Percentiles rank a stretch among this genome's conserved stretches.
These are phyloP conservation scores for Fomitopsis pulvina DNA, from an alignment of 768 basidiomycete species.

Conservation along the genomic window DNA sequence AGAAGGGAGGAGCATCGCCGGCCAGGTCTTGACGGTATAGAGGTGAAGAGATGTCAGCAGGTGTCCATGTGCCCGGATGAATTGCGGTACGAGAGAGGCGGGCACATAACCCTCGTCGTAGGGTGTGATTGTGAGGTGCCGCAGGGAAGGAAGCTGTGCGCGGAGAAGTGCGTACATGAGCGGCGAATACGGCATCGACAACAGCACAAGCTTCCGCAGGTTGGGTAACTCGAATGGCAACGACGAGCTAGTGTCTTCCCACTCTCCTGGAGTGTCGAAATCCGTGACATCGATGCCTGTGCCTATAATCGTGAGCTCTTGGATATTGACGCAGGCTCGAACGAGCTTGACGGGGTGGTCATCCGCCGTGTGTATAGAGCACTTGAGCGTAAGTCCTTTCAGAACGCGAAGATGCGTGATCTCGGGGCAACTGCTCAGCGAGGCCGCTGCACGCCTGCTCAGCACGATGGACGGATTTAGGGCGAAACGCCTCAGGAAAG, in stretches of 20 bases:
- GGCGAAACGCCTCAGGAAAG: constrained; percentile 49
- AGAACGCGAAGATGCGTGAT: constrained; percentile 42
- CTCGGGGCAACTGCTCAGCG: constrained; percentile 48
- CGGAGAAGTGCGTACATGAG: constrained; percentile 53
- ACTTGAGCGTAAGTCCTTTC: constrained; percentile 44
- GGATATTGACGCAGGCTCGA: constrained; percentile 46
- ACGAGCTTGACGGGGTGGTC: constrained; percentile 58
- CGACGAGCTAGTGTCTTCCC: constrained; percentile 25
- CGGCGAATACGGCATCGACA: constrained; percentile 63
- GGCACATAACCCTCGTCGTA: constrained; percentile 64
- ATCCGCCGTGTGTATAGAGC: constrained; percentile 24
- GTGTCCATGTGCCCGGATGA: constrained; percentile 55
- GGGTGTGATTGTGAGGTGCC: constrained; percentile 63
- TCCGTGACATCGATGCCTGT: constrained; percentile 50
- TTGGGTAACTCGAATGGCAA: constrained; percentile 46
- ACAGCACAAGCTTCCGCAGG: constrained; percentile 52
- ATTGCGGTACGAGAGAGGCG: constrained; percentile 45
- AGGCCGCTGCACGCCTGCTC: constrained; percentile 51
- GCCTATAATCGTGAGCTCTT: constrained; percentile 58
- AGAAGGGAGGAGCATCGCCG: constrained; percentile 20
- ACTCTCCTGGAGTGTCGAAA: constrained; percentile 24
- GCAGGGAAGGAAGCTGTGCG: constrained; percentile 55
- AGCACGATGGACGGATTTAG: constrained; percentile 52
- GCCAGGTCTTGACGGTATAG: constrained; percentile 55
- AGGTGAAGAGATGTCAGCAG: constrained; percentile 55